These are phyloP conservation scores for Tetraselmis striata DNA, from an alignment of 139 green algal genomes.

Conservation along the genomic window DNA sequence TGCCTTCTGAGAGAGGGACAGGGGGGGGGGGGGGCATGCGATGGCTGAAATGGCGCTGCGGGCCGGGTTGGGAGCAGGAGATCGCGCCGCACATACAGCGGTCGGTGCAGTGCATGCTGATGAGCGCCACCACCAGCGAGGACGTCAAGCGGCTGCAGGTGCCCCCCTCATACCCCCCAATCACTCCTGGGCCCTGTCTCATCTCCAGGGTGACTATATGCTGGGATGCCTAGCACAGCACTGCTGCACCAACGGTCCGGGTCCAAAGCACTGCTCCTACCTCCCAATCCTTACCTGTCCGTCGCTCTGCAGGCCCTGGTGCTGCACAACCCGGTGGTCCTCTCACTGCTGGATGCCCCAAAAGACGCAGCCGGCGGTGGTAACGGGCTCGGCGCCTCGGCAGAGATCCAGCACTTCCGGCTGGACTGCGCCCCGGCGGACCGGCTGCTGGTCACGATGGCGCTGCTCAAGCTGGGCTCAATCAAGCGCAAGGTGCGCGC, in stretches of 20 bases:
- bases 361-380: not conserved
- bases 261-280: not conserved
- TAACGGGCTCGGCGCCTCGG: constrained; percentile 14
- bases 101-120: constrained; percentile 84
- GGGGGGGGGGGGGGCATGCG: no score
- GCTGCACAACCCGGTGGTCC: constrained; percentile 78
- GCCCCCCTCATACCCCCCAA: no score
- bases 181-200: no score
- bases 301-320: constrained; percentile 66
- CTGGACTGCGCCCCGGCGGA: constrained; percentile 32
- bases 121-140: constrained; percentile 74
- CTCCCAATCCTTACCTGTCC: not conserved
- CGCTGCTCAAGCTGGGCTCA: constrained; percentile 70
- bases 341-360: constrained; percentile 58
- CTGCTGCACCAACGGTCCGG: no score
- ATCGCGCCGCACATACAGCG: constrained; percentile 14
- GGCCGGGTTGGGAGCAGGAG: no score
- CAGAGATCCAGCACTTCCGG: constrained; percentile 50
- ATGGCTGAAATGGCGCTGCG: no score
- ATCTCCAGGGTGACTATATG: no score
- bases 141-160: constrained; percentile 76
- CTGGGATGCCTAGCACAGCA: no score
- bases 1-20: no score
- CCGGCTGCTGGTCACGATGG: constrained; percentile 64
- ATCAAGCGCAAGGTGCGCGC: constrained; percentile 66